These are phyloP conservation scores for Colletotrichum tamarilloi DNA, from an alignment of 2,329 filamentous ascomycete species.

Conservation along the genomic window DNA sequence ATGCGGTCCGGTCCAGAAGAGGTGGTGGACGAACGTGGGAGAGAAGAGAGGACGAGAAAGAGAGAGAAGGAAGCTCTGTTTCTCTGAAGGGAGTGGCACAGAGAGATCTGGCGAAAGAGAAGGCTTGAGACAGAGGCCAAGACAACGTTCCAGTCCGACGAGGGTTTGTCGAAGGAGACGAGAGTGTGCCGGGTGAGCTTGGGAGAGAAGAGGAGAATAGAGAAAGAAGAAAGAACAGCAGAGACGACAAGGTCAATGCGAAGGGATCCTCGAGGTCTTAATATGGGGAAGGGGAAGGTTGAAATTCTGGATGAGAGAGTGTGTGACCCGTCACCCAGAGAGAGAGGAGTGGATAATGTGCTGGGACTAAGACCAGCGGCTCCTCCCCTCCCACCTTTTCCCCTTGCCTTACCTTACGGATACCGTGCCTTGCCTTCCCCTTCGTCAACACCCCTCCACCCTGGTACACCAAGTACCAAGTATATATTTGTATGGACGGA, in stretches of 20 bases:
- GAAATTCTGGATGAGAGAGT: conserved; percentile 21
- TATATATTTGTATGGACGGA: background rate
- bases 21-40: background rate
- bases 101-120: background rate
- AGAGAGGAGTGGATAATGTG: conserved; percentile 28
- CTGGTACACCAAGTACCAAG: background rate
- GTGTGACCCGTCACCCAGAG: background rate
- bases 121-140: background rate
- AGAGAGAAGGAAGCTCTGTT: background rate
- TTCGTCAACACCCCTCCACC: background rate
- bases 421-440: background rate
- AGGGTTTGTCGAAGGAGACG: background rate
- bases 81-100: background rate
- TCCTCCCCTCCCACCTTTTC: conserved; percentile 11
- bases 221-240: conserved; percentile 4
- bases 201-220: background rate
- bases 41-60: background rate
- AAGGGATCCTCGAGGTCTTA: conserved; percentile 35
- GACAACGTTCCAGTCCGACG: background rate
- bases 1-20: background rate
- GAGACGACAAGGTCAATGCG: conserved; percentile 12
- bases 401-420: background rate
- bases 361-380: conserved; percentile 8
- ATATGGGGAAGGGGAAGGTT: conserved; percentile 31
- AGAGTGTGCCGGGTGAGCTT: background rate